Evolutionary conservation across 345 rosid genomes (phyloP), one percentile per base, ranked within the genome.

Genomic region (Noccaea caerulescens): DNA sequence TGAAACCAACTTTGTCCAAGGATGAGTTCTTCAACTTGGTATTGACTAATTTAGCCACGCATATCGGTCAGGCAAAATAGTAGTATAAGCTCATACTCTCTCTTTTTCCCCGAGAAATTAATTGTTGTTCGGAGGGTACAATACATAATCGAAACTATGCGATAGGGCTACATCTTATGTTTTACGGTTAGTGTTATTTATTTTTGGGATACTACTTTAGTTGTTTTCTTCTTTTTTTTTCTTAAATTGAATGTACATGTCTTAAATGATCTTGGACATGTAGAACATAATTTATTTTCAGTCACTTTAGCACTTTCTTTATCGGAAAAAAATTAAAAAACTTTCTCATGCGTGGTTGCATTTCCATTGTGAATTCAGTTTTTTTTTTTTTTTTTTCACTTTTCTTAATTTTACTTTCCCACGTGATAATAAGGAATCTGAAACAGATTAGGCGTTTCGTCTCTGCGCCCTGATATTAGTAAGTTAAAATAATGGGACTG

Each of bases 1-100:
- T 52, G 90, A 86, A 78, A 86, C 89, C 59, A 84, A 84, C 83
- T 86, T 88, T 85, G 77, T 81, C 59, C 83, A 88, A 36, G 89
- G 84, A 75, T 84, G 91, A 90, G 79, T 83, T 61, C 79, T 3
- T 10, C 47, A 3, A 58, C 38, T 12, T 53, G 5, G 18, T 53
- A 12, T 53, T 27, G 58, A 27, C 58, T 52, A 27, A 39, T 39
- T 6, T 14, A 14, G 20, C n/a, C 50, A 45, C 23, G n/a, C 13
- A 18, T 9, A 52, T 27, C 7, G 16, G 63, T 20, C 46, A 38
- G 8, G 32, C 32, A 58, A 58, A 3, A 38, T 8, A 38, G 10
- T 11, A 37, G 10, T 11, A 37, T 25, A 57, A 57, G 45, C 27
- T 58, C 52, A 4, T 10, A 8, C 10, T 18, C 33, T 7, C 2